Conservation (phyloP, 352 stramenopile genomes). For the Phytophthora podocarpi region DNA sequence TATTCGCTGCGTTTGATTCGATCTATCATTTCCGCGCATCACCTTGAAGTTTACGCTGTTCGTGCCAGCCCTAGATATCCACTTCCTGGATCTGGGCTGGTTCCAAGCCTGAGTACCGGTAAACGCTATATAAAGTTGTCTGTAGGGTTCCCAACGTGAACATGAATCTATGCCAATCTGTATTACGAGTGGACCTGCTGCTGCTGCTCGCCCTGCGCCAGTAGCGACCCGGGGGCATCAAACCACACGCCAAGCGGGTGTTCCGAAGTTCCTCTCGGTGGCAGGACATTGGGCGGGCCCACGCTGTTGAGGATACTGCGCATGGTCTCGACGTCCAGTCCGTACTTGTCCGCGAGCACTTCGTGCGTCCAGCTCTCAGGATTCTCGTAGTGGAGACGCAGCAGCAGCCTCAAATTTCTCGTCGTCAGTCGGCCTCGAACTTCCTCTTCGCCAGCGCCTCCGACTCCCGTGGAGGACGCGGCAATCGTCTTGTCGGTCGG, state of each 20-base stretch:
- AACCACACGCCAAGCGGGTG: slow-evolving; percentile 73
- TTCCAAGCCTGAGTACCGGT: too few relatives aligned
- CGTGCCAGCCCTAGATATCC: too few relatives aligned
- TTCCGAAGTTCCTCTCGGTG: slow-evolving; percentile 49
- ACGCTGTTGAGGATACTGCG: slow-evolving; percentile 42
- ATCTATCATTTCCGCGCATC: too few relatives aligned
- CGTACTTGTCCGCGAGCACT: slow-evolving; percentile 58
- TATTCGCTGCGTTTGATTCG: too few relatives aligned
- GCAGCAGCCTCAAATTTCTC: slow-evolving; percentile 55
- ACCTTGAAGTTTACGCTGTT: too few relatives aligned
- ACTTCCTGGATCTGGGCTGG: too few relatives aligned
- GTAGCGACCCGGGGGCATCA: slow-evolving; percentile 4
- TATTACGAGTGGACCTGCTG: too few relatives aligned
- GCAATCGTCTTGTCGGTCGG: slow-evolving; percentile 60
- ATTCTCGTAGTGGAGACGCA: slow-evolving; percentile 72
- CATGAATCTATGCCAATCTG: too few relatives aligned
- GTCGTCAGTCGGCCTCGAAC: slow-evolving; percentile 58
- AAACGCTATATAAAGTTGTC: too few relatives aligned
- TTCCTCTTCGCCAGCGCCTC: slow-evolving; percentile 39
- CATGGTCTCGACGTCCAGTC: slow-evolving; percentile 41
- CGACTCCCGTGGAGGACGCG: slow-evolving; percentile 43
- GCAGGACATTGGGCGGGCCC: slow-evolving; percentile 64
- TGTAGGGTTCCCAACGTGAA: too few relatives aligned
- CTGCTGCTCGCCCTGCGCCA: background rate
- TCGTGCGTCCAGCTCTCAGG: slow-evolving; percentile 51